A percentile compares a stretch with the other conserved stretches of the same genome.
Conservation (phyloP, 176 grass and related monocot genomes). For the Elymus sibiricus region DNA sequence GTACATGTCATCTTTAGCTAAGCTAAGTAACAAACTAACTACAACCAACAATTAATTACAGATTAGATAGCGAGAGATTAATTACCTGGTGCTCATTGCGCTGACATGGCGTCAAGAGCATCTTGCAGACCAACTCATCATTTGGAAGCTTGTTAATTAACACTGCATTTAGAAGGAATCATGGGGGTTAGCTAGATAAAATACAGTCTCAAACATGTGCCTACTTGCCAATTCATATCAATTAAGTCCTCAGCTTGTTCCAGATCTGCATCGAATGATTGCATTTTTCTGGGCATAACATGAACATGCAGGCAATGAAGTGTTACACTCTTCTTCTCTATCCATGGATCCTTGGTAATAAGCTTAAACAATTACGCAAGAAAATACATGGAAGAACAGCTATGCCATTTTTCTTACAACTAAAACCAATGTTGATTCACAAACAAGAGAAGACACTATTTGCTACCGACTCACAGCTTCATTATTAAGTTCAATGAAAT, state of each 20-base stretch:
- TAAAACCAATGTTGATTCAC: not conserved
- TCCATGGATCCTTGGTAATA: too few species aligned
- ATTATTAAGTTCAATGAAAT: not conserved
- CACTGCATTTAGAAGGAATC: not conserved
- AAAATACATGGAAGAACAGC: too few species aligned
- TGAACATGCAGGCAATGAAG: too few species aligned
- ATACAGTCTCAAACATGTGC: not conserved
- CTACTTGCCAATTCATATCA: not conserved
- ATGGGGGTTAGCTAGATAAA: not conserved
- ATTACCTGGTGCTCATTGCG: too few species aligned
- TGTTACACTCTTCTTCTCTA: too few species aligned
- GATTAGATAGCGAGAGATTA: too few species aligned
- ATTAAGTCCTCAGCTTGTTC: not conserved
- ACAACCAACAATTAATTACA: too few species aligned
- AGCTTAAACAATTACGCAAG: too few species aligned
- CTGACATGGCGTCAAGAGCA: not conserved
- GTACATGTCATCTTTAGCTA: too few species aligned
- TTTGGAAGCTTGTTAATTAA: not conserved
- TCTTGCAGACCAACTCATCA: not conserved
- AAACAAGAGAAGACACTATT: not conserved
- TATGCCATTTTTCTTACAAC: not conserved
- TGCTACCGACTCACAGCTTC: not conserved
- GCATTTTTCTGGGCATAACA: too few species aligned
- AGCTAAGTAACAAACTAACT: too few species aligned
- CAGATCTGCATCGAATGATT: too few species aligned